Evolutionary conservation across 106 monocot genomes (phyloP), one percentile per base, ranked within the genome.

Genomic region (Acanthochlamys bracteata): DNA sequence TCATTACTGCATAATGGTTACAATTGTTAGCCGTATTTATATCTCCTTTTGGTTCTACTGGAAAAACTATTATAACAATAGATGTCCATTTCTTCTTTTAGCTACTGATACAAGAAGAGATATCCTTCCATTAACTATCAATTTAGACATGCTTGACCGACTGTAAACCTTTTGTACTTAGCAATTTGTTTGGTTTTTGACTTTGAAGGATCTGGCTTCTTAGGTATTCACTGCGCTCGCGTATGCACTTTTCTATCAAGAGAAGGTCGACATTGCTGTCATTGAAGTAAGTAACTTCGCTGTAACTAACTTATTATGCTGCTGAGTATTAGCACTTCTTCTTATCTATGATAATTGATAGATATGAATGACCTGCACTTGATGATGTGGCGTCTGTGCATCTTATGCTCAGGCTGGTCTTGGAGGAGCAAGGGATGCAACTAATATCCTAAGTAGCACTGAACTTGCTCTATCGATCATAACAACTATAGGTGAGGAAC

Each of bases 201-300:
- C 49, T 14, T 49, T 14, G 12, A 14, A 49, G 33, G 49, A 49
- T 17, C 49, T 49, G 49, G 12, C 15, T 12, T 53, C 76, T 63
- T 65, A 99, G 98, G 79, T 99, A 41, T 79, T 99, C 59, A 99
- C 98, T 69, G 88, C 83, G 66, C 78, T 99, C 49, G 83, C 92
- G 6, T 92, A 83, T 75, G 55, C 64, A 33, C 24, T 86, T 20
- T 99, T 99, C 79, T 88, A 81, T 42, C 69, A 79, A 83, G 75
- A 81, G 75, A 85, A 78, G 60, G 81, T 99, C 77, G 86, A 92
- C 60, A 73, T 89, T 62, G 98, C 92, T 61, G 59, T 98, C 42
- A 75, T 98, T 53, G 98, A 98, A 75, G 90, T 90, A 78, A 75
- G 71, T 42, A 59, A n/a, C 21, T 27, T 0, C 53, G 60, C 62